Evolutionary conservation across 2,329 filamentous ascomycete genomes (phyloP).

Genomic region (Lizonia empirigonia): DNA sequence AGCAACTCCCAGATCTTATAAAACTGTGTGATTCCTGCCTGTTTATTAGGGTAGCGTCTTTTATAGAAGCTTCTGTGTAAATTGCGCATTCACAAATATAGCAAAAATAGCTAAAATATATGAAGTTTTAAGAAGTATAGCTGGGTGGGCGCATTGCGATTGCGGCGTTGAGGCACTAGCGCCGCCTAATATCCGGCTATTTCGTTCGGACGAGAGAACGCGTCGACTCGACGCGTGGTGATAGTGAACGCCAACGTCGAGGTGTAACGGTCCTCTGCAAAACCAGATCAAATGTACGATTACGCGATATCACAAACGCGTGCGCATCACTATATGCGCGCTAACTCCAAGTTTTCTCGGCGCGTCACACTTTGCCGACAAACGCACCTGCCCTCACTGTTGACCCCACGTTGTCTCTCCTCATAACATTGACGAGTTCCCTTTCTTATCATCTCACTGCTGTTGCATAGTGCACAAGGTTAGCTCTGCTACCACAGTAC

Average conservation of each 20-base stretch:
- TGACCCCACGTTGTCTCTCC: background rate
- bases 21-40: too few relatives aligned
- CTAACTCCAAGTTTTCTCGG: constrained; percentile 5
- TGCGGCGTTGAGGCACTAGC: too few relatives aligned
- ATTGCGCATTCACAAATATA: too few relatives aligned
- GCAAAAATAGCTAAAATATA: too few relatives aligned
- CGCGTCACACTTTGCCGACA: constrained; percentile 6
- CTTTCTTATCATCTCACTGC: background rate
- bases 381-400: constrained; percentile 12
- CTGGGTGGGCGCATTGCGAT: too few relatives aligned
- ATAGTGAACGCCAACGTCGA: constrained; percentile 13
- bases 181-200: too few relatives aligned
- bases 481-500: background rate
- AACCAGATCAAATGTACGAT: constrained; percentile 6
- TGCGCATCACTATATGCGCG: constrained; percentile 11
- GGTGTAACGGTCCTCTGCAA: background rate
- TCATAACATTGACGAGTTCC: background rate
- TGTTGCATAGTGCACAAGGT: background rate
- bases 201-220: too few relatives aligned
- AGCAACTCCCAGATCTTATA: too few relatives aligned
- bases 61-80: too few relatives aligned
- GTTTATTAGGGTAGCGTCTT: too few relatives aligned
- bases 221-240: constrained; percentile 7
- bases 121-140: too few relatives aligned
- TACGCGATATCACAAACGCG: constrained; percentile 12